Conservation (phyloP, 2,329 filamentous ascomycete species). For the Coniella lustricola region DNA sequence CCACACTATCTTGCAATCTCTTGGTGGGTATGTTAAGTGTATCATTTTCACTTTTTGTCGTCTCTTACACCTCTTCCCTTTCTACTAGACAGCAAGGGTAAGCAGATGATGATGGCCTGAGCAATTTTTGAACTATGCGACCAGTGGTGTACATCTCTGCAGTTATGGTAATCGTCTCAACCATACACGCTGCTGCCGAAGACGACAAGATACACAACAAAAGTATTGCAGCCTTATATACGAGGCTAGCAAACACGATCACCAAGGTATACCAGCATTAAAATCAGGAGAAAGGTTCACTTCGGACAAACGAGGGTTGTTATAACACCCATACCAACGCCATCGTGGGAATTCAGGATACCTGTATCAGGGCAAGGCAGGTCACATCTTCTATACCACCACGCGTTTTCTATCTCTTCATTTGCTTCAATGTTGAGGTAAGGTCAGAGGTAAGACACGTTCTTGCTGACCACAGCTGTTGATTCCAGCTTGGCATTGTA, state of each 20-base stretch:
- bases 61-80: constrained; percentile 19
- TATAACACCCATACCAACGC: background rate
- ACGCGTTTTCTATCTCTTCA: constrained; percentile 5
- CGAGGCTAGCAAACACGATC: background rate
- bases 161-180: constrained; percentile 2
- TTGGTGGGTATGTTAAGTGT: constrained; percentile 39
- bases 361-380: constrained; percentile 12
- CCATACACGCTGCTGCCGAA: background rate
- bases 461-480: constrained; percentile 21
- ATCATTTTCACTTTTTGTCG: constrained; percentile 18
- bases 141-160: background rate
- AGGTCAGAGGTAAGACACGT: constrained; percentile 26
- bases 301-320: no score
- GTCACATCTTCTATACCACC: constrained; percentile 15
- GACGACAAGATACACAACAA: background rate
- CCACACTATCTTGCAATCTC: constrained; percentile 28
- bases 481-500: constrained; percentile 1
- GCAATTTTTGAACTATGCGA: background rate
- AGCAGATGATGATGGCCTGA: constrained; percentile 18
- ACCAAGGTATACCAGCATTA: background rate
- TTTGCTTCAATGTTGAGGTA: constrained; percentile 19
- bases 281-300: background rate
- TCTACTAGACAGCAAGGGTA: constrained; percentile 22
- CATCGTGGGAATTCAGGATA: background rate
- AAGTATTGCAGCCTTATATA: background rate